Conservation (phyloP, 2,329 filamentous ascomycete species). For the Bipolaris gigantea region DNA sequence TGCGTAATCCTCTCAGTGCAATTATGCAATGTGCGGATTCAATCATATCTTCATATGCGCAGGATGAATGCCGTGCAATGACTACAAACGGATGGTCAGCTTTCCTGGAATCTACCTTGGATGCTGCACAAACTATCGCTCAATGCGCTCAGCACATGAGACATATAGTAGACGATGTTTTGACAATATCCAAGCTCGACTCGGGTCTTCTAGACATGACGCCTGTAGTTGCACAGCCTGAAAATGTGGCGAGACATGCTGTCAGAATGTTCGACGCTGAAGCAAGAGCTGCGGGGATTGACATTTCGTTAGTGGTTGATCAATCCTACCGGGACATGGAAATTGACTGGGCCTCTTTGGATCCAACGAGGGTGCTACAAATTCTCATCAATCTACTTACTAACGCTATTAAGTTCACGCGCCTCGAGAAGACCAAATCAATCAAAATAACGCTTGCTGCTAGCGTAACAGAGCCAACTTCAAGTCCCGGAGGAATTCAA, state of each 20-base stretch:
- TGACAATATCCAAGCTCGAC: slow-evolving; percentile 51
- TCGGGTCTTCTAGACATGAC: slow-evolving; percentile 48
- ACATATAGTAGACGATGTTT: slow-evolving; percentile 52
- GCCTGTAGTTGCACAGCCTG: slow-evolving; percentile 44
- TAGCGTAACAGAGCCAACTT: slow-evolving; percentile 31
- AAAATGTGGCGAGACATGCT: slow-evolving; percentile 36
- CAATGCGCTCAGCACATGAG: slow-evolving; percentile 51
- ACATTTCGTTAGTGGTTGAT: slow-evolving; percentile 36
- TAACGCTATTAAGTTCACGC: slow-evolving; percentile 51
- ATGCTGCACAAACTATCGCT: slow-evolving; percentile 48
- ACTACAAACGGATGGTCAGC: slow-evolving; percentile 14
- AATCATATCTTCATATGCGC: slow-evolving; percentile 33
- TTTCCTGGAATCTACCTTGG: slow-evolving; percentile 31
- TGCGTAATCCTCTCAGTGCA: slow-evolving; percentile 49
- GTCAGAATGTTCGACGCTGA: slow-evolving; percentile 46
- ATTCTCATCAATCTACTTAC: slow-evolving; percentile 46
- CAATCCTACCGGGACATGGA: slow-evolving; percentile 43
- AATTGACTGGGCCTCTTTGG: slow-evolving; percentile 46
- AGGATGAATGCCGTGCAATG: slow-evolving; percentile 8
- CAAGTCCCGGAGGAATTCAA: slow-evolving; percentile 33
- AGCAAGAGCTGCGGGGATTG: slow-evolving; percentile 34
- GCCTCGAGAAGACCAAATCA: slow-evolving; percentile 28
- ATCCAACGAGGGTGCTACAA: slow-evolving; percentile 47
- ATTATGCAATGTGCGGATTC: slow-evolving; percentile 50
- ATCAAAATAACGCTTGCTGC: slow-evolving; percentile 47